Conservation (phyloP, 202 grass and related monocot species). For the Digitaria exilis region DNA sequence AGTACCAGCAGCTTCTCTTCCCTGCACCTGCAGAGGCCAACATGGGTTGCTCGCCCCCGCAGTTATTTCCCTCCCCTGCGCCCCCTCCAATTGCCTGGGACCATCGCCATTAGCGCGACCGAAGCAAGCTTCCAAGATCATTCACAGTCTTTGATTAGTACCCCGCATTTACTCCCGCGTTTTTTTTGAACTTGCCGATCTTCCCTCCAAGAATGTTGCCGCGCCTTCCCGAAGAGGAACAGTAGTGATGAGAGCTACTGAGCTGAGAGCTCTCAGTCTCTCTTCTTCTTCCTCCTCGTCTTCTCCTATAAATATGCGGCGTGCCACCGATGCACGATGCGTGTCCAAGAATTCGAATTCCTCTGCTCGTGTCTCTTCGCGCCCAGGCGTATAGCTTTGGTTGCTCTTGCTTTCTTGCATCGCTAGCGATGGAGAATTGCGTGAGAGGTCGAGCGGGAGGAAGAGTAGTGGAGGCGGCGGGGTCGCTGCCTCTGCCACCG, state of each 20-base stretch:
- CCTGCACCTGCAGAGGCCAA: neutral
- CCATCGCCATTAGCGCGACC: slow-evolving; percentile 35
- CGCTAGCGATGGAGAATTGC: slow-evolving; percentile 30
- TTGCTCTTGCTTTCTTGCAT: neutral
- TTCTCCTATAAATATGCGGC: slow-evolving; percentile 44
- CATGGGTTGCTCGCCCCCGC: slow-evolving; percentile 59
- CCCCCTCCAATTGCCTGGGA: slow-evolving; percentile 21
- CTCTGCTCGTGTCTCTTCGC: neutral
- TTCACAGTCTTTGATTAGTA: slow-evolving; percentile 14
- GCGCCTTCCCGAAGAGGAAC: neutral
- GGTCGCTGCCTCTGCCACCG: slow-evolving; percentile 43
- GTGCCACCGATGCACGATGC: neutral
- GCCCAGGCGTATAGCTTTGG: neutral
- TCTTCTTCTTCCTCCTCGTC: neutral
- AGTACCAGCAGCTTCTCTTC: slow-evolving; percentile 23
- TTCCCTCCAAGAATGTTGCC: slow-evolving; percentile 10
- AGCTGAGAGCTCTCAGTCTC: too few relatives aligned
- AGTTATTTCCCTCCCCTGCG: slow-evolving; percentile 26
- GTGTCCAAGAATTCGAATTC: slow-evolving; percentile 36
- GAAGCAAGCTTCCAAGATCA: slow-evolving; percentile 34
- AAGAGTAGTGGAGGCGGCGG: neutral
- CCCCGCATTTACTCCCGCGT: neutral
- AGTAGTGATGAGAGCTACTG: too few relatives aligned
- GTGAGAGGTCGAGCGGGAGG: slow-evolving; percentile 4
- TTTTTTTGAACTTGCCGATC: slow-evolving; percentile 29